Evolutionary conservation across 2,329 filamentous ascomycete species (phyloP).

Genomic region (Pezicula radicicola): DNA sequence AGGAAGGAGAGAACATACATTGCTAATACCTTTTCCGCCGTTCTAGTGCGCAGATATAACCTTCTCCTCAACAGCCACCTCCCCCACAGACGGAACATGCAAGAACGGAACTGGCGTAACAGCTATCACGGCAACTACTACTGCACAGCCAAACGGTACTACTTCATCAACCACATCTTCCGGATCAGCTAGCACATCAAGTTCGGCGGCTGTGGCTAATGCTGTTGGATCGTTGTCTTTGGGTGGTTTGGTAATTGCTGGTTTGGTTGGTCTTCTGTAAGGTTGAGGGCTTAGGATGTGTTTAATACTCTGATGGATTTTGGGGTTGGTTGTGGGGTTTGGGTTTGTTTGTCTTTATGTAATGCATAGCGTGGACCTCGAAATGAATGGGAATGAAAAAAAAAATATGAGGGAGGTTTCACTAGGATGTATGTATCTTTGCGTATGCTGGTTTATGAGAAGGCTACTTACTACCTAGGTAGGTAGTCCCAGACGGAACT

Average conservation of each 20-base stretch:
- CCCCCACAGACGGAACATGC: conserved; percentile 46
- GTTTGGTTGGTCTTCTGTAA: too few species aligned
- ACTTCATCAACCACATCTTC: conserved; percentile 1
- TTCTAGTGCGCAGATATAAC: conserved; percentile 70
- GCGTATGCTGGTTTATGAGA: too few species aligned
- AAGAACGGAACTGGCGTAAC: conserved; percentile 53
- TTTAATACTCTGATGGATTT: too few species aligned
- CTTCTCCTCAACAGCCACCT: conserved; percentile 51
- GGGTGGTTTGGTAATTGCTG: conserved; percentile 6
- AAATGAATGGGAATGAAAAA: too few species aligned
- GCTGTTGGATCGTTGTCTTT: neutral
- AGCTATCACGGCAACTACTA: conserved; percentile 25
- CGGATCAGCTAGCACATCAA: neutral
- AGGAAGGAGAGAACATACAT: neutral
- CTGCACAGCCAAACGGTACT: conserved; percentile 10
- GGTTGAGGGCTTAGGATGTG: too few species aligned
- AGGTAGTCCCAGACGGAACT: too few species aligned
- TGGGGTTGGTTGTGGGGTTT: too few species aligned
- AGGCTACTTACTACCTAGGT: too few species aligned
- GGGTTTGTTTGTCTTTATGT: too few species aligned
- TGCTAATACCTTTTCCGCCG: neutral
- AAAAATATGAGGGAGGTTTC: too few species aligned
- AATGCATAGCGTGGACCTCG: too few species aligned
- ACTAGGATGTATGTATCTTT: too few species aligned
- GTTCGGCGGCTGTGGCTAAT: neutral